Base-by-base conservation (phyloP, 805 yeast genomes). In the Ascoidea tarda region DNA sequence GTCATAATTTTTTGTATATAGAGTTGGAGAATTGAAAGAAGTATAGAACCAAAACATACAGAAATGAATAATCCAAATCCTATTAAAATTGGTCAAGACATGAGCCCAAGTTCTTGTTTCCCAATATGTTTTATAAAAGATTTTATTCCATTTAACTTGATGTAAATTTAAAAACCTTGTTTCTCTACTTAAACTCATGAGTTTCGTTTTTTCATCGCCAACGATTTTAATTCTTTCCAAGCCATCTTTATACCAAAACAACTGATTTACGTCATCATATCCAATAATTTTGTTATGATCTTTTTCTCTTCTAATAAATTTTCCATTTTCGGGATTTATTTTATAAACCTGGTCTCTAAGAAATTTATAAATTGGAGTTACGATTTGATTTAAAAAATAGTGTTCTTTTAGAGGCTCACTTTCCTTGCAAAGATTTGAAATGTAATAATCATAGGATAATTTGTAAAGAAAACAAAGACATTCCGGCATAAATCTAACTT, bases 241-340 rank as follows among this genome's bases (percentile, higher is more conserved):
- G 0, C 93, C 88, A 55, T 79, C 75, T 4, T 79, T 73, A 59
- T 84, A 81, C 96, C 96, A 88, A 61, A 88, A 88, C 46, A 84
- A 69, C 61, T 88, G 96, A 62, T 88, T 88, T 64, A 88, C 80
- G 64, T 88, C 96, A 68, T 88, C 96, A 65, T 88, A 88, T 0
- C 96, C 96, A 54, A 88, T 81, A 5, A 78, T 77, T 32, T 76
- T 68, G 12, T 78, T 72, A 62, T 88, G 91, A 60, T 84, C 91
- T 52, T 72, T 76, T 55, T 79, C 83, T 10, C 70, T 68, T 16
- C 71, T 71, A 33, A 73, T 66, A 62, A 70, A 74, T 28, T 64
- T 65, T 0, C 75, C 80, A 16, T 70, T 73, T 10, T 38, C 14
- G 8, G 44, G 44, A 5, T 67, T 64, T 2, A 64, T 58, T 44